Evolutionary conservation across 139 green algal species (phyloP).

Genomic region (Picochlorum sp.): DNA sequence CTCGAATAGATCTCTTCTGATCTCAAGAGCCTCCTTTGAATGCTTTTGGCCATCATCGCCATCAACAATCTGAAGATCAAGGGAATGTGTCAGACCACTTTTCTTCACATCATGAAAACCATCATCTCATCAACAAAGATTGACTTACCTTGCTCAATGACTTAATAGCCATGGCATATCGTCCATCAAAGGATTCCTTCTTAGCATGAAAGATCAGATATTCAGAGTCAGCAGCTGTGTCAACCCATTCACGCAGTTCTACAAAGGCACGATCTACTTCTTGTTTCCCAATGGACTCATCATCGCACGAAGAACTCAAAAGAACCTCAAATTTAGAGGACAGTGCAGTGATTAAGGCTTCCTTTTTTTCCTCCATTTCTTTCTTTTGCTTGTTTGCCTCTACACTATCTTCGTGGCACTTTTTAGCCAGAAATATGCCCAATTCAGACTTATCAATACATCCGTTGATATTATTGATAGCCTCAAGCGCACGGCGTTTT

Average conservation of each 20-base stretch:
- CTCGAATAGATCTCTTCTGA: slow-evolving; percentile 24
- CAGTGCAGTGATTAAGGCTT: slow-evolving; percentile 58
- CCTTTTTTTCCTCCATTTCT: slow-evolving; percentile 42
- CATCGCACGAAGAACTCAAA: slow-evolving; percentile 30
- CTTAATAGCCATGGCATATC: slow-evolving; percentile 24
- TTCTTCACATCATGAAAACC: too few species aligned
- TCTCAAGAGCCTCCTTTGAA: slow-evolving; percentile 24
- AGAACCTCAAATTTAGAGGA: slow-evolving; percentile 30
- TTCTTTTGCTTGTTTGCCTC: slow-evolving; percentile 22
- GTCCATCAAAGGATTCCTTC: slow-evolving; percentile 29
- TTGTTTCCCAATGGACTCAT: background rate
- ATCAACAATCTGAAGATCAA: background rate
- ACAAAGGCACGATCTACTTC: slow-evolving; percentile 15
- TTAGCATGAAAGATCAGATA: slow-evolving; percentile 49
- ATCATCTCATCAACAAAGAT: too few species aligned
- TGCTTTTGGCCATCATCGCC: slow-evolving; percentile 27
- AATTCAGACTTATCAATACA: slow-evolving; percentile 48
- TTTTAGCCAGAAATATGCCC: slow-evolving; percentile 35
- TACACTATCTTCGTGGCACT: slow-evolving; percentile 40
- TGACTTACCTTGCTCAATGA: slow-evolving; percentile 21
- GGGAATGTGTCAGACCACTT: background rate
- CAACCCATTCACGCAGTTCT: slow-evolving; percentile 53
- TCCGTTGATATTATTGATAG: slow-evolving; percentile 34
- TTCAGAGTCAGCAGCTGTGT: slow-evolving; percentile 34
- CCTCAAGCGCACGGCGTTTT: slow-evolving; percentile 19